These are phyloP conservation scores for Diaporthe citriasiana DNA, from an alignment of 2,329 filamentous ascomycete genomes.

Conservation along the genomic window DNA sequence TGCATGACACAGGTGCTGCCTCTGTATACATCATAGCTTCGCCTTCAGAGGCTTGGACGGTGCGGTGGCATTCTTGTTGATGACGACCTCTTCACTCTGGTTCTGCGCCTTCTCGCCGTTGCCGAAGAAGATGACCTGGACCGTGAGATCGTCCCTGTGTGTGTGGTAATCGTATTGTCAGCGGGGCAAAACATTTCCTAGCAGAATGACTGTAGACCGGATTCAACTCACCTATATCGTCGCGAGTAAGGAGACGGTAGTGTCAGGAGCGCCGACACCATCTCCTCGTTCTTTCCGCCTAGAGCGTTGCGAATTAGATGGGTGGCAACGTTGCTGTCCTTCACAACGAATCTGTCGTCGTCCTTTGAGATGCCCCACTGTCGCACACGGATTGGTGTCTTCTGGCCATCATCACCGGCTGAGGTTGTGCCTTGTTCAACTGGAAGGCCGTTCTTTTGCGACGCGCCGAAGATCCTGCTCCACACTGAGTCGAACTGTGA, in stretches of 20 bases:
- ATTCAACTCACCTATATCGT: conserved; percentile 80
- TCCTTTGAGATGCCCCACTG: conserved; percentile 89
- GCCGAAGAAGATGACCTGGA: conserved; percentile 99
- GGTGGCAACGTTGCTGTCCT: conserved; percentile 96
- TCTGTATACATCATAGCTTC: conserved; percentile 44
- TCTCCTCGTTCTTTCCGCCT: conserved; percentile 92
- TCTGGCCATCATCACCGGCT: conserved; percentile 75
- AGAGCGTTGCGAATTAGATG: conserved; percentile 96
- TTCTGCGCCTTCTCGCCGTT: conserved; percentile 71
- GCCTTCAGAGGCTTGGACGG: conserved; percentile 52
- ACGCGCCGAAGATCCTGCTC: conserved; percentile 73
- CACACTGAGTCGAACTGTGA: conserved; percentile 80
- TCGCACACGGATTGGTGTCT: conserved; percentile 86
- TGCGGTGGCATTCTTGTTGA: conserved; percentile 91
- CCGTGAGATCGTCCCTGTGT: conserved; percentile 89
- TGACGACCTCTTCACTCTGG: conserved; percentile 78
- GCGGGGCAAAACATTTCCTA: background rate
- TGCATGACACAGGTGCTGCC: background rate
- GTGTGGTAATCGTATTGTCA: conserved; percentile 43
- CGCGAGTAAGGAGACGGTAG: conserved; percentile 92
- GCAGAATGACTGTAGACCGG: background rate
- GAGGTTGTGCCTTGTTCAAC: conserved; percentile 74
- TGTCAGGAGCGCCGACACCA: conserved; percentile 92
- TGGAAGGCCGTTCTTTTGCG: conserved; percentile 71
- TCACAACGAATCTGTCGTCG: conserved; percentile 87